Evolutionary conservation across 1,284 basidiomycete genomes (phyloP), one percentile per base, ranked within the genome.

Genomic region (Leccinum insolens): DNA sequence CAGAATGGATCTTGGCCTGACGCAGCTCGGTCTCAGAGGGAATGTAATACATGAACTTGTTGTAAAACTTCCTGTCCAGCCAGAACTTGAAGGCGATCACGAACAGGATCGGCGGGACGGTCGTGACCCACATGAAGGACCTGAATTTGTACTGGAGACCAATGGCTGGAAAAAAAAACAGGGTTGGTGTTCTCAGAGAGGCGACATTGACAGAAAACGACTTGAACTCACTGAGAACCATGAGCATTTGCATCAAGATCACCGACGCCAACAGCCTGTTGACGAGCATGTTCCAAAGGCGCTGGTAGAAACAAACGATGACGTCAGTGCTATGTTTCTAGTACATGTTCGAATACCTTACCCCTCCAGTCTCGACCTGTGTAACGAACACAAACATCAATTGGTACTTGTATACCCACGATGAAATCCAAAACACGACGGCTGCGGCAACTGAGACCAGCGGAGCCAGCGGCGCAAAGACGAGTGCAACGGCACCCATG

Each of bases 391-490:
- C 95, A 77, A 96, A 98, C 88, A 98, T 95, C 61, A 97, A 84
- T 82, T 97, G 95, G 74, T 94, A 96, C 82, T 94, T 96, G 86
- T 95, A 94, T 66, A 94, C 91, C 84, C 88, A 88, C 1, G 88
- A 90, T 71, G 86, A 86, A 71, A 92, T 83, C 93, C 94, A 96
- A 79, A 98, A 94, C 7, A 96, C 93, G 52, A 92, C 76, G 4
- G 89, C 88, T 8, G 88, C 92, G 28, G 89, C 89, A 44, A 91
- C 83, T n/a, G 85, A 86, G 31, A 98, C 95, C 17, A 98, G 81
- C 2, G 96, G 96, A 0, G 96, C 95, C 8, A 98, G 83, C 2
- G 96, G 96, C 0, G 96, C 94, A 74, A 98, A 98, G 22, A 96
- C 90, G 61, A 98, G 80, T 0, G 89, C 95, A 61, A 98, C 94